A percentile compares a stretch with the other conserved stretches of the same genome.
Evolutionary conservation across 805 yeast species (phyloP).

Genomic region (Monosporozyma solicola): DNA sequence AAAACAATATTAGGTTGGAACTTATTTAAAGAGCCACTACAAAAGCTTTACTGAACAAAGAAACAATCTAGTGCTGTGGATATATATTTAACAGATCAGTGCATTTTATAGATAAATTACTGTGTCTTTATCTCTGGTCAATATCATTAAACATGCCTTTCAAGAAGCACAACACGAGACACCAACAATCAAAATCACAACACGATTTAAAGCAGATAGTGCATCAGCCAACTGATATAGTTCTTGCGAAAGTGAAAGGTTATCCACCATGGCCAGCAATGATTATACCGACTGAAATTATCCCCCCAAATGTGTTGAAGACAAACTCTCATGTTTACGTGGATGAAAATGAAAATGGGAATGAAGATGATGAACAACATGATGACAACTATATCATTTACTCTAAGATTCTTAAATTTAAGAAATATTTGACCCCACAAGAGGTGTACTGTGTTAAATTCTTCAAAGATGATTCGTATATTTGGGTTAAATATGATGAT

Average conservation of each 20-base stretch:
- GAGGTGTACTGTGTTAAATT: conserved; percentile 27
- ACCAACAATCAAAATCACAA: not conserved
- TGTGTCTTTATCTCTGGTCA: not conserved
- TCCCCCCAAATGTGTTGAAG: conserved; percentile 48
- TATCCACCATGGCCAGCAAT: conserved; percentile 90
- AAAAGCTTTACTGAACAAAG: not conserved
- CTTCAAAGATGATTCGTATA: conserved; percentile 28
- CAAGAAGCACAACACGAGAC: not conserved
- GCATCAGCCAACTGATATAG: conserved; percentile 42
- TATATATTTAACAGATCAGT: not conserved
- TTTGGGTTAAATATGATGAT: conserved; percentile 25
- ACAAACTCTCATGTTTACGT: conserved; percentile 10
- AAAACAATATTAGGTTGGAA: not conserved
- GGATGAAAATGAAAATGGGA: conserved; percentile 6
- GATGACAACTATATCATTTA: conserved; percentile 16
- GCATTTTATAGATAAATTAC: not conserved
- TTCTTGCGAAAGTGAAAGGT: conserved; percentile 77
- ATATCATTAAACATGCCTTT: not conserved
- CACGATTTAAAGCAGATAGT: not conserved
- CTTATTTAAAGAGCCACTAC: no score
- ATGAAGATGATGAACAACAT: conserved; percentile 7
- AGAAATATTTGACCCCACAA: conserved; percentile 12
- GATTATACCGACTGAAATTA: conserved; percentile 50
- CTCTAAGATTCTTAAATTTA: conserved; percentile 20
- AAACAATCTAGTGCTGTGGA: not conserved